These are phyloP conservation scores for Nitzschia sp. DNA, from an alignment of 108 stramenopile species.

Conservation along the genomic window DNA sequence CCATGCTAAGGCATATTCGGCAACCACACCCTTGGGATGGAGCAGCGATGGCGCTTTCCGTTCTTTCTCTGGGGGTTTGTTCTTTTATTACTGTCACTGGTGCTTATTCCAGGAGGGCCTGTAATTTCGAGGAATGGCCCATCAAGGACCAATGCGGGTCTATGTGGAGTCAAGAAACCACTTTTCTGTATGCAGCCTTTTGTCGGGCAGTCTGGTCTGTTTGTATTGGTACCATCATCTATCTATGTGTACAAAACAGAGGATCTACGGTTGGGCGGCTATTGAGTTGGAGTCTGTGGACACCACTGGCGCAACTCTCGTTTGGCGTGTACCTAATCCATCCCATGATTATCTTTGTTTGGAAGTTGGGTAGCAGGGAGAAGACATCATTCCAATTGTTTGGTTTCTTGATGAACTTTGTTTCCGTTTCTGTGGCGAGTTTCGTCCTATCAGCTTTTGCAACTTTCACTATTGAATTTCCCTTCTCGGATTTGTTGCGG, in stretches of 20 bases:
- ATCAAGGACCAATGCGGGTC: conserved; percentile 37
- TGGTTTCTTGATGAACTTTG: conserved; percentile 37
- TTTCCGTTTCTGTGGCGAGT: conserved; percentile 34
- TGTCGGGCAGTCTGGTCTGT: conserved; percentile 44
- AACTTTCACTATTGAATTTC: conserved; percentile 44
- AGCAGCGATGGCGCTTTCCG: neutral
- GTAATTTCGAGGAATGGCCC: conserved; percentile 49
- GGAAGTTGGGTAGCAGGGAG: conserved; percentile 38
- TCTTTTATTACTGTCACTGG: conserved; percentile 48
- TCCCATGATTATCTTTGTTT: conserved; percentile 54
- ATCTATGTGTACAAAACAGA: conserved; percentile 28
- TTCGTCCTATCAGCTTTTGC: conserved; percentile 37
- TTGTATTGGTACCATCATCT: conserved; percentile 35
- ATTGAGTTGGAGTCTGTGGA: conserved; percentile 48
- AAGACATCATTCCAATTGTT: conserved; percentile 40
- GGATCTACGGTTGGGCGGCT: conserved; percentile 17
- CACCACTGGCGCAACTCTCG: conserved; percentile 46
- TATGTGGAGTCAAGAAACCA: conserved; percentile 27
- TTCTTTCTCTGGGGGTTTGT: conserved; percentile 22
- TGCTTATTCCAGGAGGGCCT: conserved; percentile 46
- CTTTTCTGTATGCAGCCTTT: conserved; percentile 41
- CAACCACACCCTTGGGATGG: neutral
- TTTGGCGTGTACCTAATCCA: conserved; percentile 59
- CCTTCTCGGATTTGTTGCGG: conserved; percentile 27
- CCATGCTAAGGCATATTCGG: conserved; percentile 25